Conservation (phyloP, 163 green algal species). For the Volvox carteri region DNA sequence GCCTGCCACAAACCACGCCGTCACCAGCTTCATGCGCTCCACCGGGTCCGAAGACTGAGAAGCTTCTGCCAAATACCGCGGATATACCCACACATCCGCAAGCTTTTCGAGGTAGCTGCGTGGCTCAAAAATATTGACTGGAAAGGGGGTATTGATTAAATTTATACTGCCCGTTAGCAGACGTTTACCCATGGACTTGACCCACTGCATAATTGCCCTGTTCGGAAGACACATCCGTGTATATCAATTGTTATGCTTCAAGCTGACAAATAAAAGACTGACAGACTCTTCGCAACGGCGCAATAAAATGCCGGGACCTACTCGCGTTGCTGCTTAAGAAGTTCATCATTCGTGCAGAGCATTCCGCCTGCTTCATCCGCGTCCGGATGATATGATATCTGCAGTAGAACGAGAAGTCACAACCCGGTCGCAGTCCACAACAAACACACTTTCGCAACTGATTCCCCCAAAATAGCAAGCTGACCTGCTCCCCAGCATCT, state of each 20-base stretch:
- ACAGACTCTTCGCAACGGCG: background rate
- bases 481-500: slow-evolving; percentile 15
- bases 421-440: background rate
- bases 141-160: slow-evolving; percentile 88
- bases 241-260: background rate
- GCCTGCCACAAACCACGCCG: slow-evolving; percentile 86
- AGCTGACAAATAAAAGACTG: background rate
- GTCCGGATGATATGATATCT: slow-evolving; percentile 37
- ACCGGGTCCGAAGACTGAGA: slow-evolving; percentile 74
- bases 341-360: slow-evolving; percentile 47
- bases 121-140: slow-evolving; percentile 91
- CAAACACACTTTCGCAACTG: background rate
- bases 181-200: slow-evolving; percentile 71
- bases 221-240: background rate
- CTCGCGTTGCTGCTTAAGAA: slow-evolving; percentile 52
- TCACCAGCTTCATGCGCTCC: slow-evolving; percentile 80
- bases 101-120: slow-evolving; percentile 91
- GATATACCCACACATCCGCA: slow-evolving; percentile 88
- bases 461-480: background rate
- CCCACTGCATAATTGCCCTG: slow-evolving; percentile 72
- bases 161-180: slow-evolving; percentile 82
- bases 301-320: background rate
- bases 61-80: slow-evolving; percentile 72
- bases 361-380: slow-evolving; percentile 43
- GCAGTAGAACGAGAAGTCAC: background rate